A percentile compares a stretch with the other conserved stretches of the same genome.
These are phyloP conservation scores for Exserohilum turcica DNA, from an alignment of 2,329 filamentous ascomycete species.

Conservation along the genomic window DNA sequence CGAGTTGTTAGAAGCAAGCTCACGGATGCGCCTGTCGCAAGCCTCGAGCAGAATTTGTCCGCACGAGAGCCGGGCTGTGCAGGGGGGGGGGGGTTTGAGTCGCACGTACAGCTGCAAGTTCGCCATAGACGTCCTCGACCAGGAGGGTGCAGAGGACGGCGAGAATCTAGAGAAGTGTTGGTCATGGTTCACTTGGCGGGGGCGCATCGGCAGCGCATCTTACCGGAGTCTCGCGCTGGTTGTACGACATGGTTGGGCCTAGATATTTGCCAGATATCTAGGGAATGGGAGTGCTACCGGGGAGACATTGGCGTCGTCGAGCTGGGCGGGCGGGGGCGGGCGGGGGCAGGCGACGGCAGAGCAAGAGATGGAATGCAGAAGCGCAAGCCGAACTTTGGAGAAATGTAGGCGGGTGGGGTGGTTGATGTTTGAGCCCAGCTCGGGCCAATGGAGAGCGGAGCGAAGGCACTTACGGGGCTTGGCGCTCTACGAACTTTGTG, in stretches of 20 bases:
- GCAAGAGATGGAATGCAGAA: slow-evolving; percentile 1
- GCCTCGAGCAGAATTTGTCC: background rate
- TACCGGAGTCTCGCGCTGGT: slow-evolving; percentile 47
- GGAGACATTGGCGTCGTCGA: slow-evolving; percentile 39
- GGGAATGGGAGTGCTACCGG: slow-evolving; percentile 34
- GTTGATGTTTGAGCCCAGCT: slow-evolving; percentile 2
- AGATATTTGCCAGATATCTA: slow-evolving; percentile 47
- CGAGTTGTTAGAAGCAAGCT: slow-evolving; percentile 17
- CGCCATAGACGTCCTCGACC: slow-evolving; percentile 86
- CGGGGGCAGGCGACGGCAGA: background rate
- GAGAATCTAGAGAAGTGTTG: slow-evolving; percentile 67
- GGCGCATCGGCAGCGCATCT: slow-evolving; percentile 19
- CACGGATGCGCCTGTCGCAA: slow-evolving; percentile 14
- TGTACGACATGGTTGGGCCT: slow-evolving; percentile 42
- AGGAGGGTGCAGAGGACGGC: slow-evolving; percentile 89
- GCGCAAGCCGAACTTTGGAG: slow-evolving; percentile 5
- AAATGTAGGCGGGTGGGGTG: slow-evolving; percentile 17
- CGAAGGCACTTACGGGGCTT: slow-evolving; percentile 15
- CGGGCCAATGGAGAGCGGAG: slow-evolving; percentile 15
- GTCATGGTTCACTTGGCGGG: slow-evolving; percentile 34
- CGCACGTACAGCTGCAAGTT: slow-evolving; percentile 78
- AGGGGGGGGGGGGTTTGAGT: background rate
- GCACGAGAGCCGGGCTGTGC: background rate
- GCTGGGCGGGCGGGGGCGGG: too few species aligned
- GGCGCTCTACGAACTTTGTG: slow-evolving; percentile 16